Conservation (phyloP, 495 filamentous ascomycete species). For the Filosporella fistucella region DNA sequence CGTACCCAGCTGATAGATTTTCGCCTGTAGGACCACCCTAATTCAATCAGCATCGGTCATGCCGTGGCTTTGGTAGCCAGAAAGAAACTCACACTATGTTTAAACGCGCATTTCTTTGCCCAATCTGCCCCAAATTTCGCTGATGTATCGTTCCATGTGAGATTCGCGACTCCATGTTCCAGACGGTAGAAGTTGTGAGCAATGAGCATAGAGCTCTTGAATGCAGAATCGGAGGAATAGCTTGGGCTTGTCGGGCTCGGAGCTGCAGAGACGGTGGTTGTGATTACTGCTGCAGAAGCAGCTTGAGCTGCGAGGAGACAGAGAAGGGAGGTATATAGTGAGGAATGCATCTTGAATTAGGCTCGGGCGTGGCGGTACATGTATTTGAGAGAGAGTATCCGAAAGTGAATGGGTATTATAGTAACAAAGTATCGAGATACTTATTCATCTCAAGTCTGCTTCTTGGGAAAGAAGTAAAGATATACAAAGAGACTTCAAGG, state of each 20-base stretch:
- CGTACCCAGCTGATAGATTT: slow-evolving; percentile 69
- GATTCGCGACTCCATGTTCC: slow-evolving; percentile 54
- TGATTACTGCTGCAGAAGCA: slow-evolving; percentile 12
- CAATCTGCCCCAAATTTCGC: slow-evolving; percentile 49
- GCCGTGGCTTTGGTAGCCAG: neutral
- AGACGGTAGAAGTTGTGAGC: slow-evolving; percentile 64
- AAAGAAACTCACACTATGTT: slow-evolving; percentile 50
- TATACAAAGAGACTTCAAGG: too few relatives aligned
- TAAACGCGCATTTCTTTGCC: slow-evolving; percentile 51
- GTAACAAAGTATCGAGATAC: too few relatives aligned
- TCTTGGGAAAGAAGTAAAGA: too few relatives aligned
- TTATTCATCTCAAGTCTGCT: too few relatives aligned
- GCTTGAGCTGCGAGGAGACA: neutral
- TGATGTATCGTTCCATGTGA: slow-evolving; percentile 65
- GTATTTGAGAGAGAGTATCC: too few relatives aligned
- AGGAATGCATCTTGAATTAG: neutral
- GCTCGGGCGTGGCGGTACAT: too few relatives aligned
- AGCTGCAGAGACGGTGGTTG: slow-evolving; percentile 11
- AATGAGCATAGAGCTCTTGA: slow-evolving; percentile 57
- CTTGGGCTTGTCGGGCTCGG: slow-evolving; percentile 9
- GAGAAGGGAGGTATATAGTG: neutral
- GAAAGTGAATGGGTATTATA: too few relatives aligned
- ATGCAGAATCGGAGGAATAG: slow-evolving; percentile 44
- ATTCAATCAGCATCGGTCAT: neutral
- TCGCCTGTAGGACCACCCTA: slow-evolving; percentile 68